Evolutionary conservation across 495 filamentous ascomycete species (phyloP), one percentile per base, ranked within the genome.

Genomic region (Neurospora sp.): DNA sequence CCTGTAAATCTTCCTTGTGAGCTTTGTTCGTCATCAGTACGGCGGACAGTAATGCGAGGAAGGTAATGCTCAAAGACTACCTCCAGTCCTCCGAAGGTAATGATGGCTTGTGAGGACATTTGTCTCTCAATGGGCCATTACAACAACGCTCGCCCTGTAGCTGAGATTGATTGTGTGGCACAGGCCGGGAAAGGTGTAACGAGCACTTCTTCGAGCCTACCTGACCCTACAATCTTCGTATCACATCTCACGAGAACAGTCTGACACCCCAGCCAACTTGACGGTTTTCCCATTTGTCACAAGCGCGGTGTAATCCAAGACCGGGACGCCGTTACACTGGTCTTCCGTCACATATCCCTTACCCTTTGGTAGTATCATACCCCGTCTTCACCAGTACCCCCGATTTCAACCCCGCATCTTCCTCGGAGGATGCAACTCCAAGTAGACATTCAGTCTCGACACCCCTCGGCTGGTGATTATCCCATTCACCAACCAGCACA

Each of bases 391-490:
- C n/a, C n/a, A 43, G 17, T n/a, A 21, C 19, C 19, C 54, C 70
- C 9, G 39, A 39, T 42, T 34, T 21, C 19, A 9, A 77, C 76
- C 77, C 76, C 77, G 77, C 76, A 75, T 72, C 42, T 9, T 66
- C 39, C 73, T 74, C 77, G 76, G 76, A 79, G 73, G 76, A 75
- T 72, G 73, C 73, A 79, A 74, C 77, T 74, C 73, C 76, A 77
- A 75, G 73, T 9, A 79, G 77, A 74, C 15, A 76, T 77, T 74
- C 73, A 76, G 76, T 71, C 71, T 59, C 48, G 71, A 43, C 36
- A 45, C 8, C 42, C 19, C 3, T 45, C 42, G 42, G 42, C 19
- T 3, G 42, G 19, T n/a, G 19, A 10, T 43, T 43, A 43, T n/a
- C 42, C 19, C 42, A 45, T 45, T 45, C 42, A 19, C 19, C 42